phyloP scores from a whole-genome alignment of 441 rosid genomes.

The Adansonia rubrostipa region DNA sequence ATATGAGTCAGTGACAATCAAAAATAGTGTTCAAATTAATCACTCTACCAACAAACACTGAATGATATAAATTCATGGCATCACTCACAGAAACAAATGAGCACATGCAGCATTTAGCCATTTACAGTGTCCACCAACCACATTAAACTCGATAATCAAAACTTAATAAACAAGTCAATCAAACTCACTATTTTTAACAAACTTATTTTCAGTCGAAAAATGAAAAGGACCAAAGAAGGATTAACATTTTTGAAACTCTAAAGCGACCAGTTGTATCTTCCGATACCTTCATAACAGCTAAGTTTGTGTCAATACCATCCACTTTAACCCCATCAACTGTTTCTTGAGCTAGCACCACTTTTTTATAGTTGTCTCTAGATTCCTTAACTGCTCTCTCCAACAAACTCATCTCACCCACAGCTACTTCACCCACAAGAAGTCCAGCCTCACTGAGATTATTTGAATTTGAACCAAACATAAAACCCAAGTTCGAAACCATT shows the following conservation, averaged over 20 bases:
- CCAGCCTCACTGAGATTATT: constrained; percentile 46
- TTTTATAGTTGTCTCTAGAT: constrained; percentile 74
- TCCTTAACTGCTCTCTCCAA: constrained; percentile 80
- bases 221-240: background rate
- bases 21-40: background rate
- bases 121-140: background rate
- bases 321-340: constrained; percentile 88
- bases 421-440: constrained; percentile 78
- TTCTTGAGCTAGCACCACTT: constrained; percentile 76
- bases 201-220: background rate
- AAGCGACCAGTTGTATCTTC: constrained; percentile 4
- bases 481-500: constrained; percentile 76
- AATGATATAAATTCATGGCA: background rate
- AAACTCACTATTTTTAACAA: background rate
- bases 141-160: background rate
- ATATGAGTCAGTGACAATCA: background rate
- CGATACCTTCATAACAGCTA: constrained; percentile 96
- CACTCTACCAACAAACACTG: background rate
- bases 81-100: background rate
- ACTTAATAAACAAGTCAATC: background rate
- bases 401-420: constrained; percentile 80
- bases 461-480: constrained; percentile 65
- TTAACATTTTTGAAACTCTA: constrained; percentile 15
- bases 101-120: background rate
- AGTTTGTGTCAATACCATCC: constrained; percentile 86